Base-by-base conservation (phyloP, 768 basidiomycete genomes). In the Ramaria sp. region DNA sequence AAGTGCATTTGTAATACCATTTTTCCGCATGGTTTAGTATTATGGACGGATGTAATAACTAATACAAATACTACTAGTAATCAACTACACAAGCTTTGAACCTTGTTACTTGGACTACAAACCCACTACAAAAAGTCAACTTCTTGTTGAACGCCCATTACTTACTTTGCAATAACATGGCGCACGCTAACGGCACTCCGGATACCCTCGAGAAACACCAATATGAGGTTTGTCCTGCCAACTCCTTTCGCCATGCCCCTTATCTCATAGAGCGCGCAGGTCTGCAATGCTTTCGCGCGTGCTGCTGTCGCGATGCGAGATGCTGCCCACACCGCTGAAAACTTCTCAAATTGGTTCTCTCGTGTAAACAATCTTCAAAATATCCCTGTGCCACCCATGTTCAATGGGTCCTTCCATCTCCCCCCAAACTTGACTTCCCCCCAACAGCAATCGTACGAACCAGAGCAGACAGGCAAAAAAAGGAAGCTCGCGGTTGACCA, bases 301-400 rank as follows among this genome's bases (percentile, higher is more conserved):
- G 78, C 86, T 57, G 84, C 86, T 39, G 76, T 78, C 49, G 70
- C 78, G 38, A 76, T 90, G 79, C 80, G 81, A 59, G 75, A 78
- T 58, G 81, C 79, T 53, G 83, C 84, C 4, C 71, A 71, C 50
- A 65, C 81, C 43, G 81, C 82, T 15, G 86, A 88, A 42, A 68
- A 75, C 30, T 84, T 83, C 63, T 77, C 81, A 10, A 74, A 72
- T 47, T 66, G 77, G 33, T 70, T 83, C 51, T 68, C 72, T 42
- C 72, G 43, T 22, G 53, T 48, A 38, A 57, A 48, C 22, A 38
- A 57, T 45, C 30, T 57, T 1, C 20, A 50, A 49, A 37, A 49
- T 34, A 38, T 57, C 20, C 37, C 54, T 19, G 15, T 49, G 15
- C 46, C 55, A 11, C 45, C 55, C 1, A 33, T 50, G 22, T 33